Conservation (phyloP, 345 rosid genomes). For the Eucalyptus lansdowneana region DNA sequence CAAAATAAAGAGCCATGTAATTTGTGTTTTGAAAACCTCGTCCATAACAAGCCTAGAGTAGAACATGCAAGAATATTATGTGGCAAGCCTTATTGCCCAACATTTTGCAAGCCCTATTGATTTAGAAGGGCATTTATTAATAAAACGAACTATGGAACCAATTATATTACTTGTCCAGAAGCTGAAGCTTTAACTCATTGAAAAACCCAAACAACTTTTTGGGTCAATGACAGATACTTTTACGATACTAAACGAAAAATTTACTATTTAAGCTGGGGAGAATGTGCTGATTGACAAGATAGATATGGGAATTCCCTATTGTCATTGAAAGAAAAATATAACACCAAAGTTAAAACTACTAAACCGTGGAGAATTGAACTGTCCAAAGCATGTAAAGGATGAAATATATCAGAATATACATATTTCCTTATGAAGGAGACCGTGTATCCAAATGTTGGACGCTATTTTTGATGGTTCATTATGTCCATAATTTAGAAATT, state of each 20-base stretch:
- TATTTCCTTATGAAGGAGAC: background rate
- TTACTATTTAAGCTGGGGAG: background rate
- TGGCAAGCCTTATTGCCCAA: background rate
- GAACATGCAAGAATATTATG: background rate
- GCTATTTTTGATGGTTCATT: background rate
- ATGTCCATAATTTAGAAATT: background rate
- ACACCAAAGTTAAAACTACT: background rate
- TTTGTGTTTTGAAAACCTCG: background rate
- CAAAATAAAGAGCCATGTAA: background rate
- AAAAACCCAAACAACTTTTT: background rate
- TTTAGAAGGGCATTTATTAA: background rate
- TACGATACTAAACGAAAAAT: background rate
- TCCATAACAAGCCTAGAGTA: background rate
- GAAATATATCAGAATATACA: background rate
- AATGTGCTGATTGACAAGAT: background rate
- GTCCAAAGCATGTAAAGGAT: background rate
- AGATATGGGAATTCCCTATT: background rate
- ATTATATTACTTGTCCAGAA: background rate
- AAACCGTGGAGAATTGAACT: background rate
- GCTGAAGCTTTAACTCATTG: background rate
- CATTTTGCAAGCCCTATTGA: background rate
- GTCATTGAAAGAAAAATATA: background rate
- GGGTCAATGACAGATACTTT: background rate
- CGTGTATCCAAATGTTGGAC: background rate
- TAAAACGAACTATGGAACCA: background rate